Percentiles rank a stretch among this genome's conserved stretches.
Evolutionary conservation across 176 grass and related monocot species (phyloP).

Genomic region (Raddia guianensis): DNA sequence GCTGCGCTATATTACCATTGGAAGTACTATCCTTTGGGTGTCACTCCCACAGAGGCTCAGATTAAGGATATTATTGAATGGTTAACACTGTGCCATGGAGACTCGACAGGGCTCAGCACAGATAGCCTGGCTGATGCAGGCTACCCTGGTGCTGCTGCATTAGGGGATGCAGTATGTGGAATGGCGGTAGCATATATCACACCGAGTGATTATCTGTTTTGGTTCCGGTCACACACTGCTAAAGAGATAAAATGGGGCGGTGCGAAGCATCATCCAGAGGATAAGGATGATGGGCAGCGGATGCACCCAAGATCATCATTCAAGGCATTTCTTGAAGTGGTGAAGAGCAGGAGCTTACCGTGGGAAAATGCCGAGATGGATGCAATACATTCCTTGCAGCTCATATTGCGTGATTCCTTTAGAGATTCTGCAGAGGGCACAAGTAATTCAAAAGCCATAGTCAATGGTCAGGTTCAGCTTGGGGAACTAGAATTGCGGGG

Average conservation of each 20-base stretch:
- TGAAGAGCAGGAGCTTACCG: constrained; percentile 85
- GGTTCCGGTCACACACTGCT: constrained; percentile 96
- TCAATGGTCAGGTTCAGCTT: constrained; percentile 59
- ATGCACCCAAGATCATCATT: constrained; percentile 98
- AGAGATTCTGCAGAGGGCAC: constrained; percentile 65
- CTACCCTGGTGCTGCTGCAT: constrained; percentile 68
- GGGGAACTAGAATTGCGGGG: constrained; percentile 77
- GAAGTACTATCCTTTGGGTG: constrained; percentile 84
- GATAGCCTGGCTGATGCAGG: constrained; percentile 93
- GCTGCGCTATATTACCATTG: constrained; percentile 83
- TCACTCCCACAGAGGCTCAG: constrained; percentile 78
- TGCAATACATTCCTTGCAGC: constrained; percentile 94
- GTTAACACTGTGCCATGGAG: constrained; percentile 72
- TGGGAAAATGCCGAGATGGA: constrained; percentile 99
- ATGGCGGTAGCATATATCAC: constrained; percentile 96
- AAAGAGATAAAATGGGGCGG: constrained; percentile 99
- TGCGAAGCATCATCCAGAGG: constrained; percentile 92
- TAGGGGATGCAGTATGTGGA: constrained; percentile 90
- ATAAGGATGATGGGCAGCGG: constrained; percentile 93
- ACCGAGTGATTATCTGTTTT: constrained; percentile 87
- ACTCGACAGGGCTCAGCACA: constrained; percentile 88
- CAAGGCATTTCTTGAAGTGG: constrained; percentile 96
- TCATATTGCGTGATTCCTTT: constrained; percentile 85
- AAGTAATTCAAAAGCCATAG: constrained; percentile 69
- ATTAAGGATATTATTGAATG: constrained; percentile 92